Base-by-base conservation (phyloP, 2,329 filamentous ascomycete genomes). In the Xylaria sp. region DNA sequence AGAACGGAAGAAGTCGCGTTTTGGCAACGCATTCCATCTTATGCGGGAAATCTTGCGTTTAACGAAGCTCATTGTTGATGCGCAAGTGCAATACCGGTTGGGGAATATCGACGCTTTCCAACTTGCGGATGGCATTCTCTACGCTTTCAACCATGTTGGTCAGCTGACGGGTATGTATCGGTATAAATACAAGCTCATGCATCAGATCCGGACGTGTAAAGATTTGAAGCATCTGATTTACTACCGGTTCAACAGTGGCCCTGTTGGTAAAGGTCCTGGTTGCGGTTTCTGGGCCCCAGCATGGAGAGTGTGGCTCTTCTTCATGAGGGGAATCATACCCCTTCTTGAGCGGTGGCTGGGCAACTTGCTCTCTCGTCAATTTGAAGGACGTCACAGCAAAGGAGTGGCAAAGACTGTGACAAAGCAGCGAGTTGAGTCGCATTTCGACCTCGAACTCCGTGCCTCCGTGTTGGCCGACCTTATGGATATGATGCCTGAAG, bases 401-500 rank as follows among this genome's bases (percentile, higher is more conserved):
- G 94, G 94, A 60, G 94, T 99, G 40, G 94, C 94, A 29, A 99
- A 99, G 81, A 99, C 94, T 0, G 94, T 99, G 34, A 99, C 94
- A 3, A 99, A 99, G 77, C 94, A 99, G 76, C 91, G 94, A 76
- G 94, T 99, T 5, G 94, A 99, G 70, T 97, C 94, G 20, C 95
- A 99, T 71, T 99, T 97, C 69, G 94, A 99, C 74, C 81, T 99
- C 52, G 94, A 99, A 74, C 86, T 99, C 46, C 91, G 94, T 67
- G 95, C 95, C 16, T 97, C 94, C 0, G 94, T 99, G 62, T 99
- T 99, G 93, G 92, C 93, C 41, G 94, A 99, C 74, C 79, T 99
- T 46, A 97, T 97, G 90, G 94, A 99, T 69, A 99, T 99, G 95
- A 99, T 99, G 94, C 94, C 94, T 0, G 95, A 99, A 71, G 94